These are phyloP conservation scores for Cladosporium sp. DNA, from an alignment of 2,329 filamentous ascomycete species.

Conservation along the genomic window DNA sequence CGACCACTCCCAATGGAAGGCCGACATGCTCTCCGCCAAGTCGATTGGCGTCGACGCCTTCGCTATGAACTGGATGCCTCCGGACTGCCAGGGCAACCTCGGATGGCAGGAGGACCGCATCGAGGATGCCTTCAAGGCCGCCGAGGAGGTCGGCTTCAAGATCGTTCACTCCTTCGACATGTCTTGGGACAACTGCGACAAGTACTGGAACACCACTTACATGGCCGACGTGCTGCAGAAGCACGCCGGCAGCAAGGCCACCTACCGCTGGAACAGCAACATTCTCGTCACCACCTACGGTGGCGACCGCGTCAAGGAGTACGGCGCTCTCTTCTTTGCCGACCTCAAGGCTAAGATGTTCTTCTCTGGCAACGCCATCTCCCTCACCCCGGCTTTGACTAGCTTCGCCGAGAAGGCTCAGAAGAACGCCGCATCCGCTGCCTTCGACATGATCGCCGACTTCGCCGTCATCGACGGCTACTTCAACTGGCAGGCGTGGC, in stretches of 20 bases:
- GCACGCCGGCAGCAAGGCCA: constrained; percentile 28
- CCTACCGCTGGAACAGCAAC: constrained; percentile 33
- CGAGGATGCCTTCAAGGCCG: constrained; percentile 31
- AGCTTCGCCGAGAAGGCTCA: constrained; percentile 29
- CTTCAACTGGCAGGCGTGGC: constrained; percentile 37
- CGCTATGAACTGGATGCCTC: constrained; percentile 34
- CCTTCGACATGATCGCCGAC: constrained; percentile 25
- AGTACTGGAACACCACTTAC: constrained; percentile 33
- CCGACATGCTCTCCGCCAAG: constrained; percentile 29
- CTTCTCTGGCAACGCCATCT: constrained; percentile 25
- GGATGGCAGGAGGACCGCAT: constrained; percentile 31
- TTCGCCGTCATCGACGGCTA: constrained; percentile 33
- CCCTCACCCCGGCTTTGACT: constrained; percentile 30
- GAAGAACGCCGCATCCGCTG: constrained; percentile 18
- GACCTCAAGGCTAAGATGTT: constrained; percentile 29
- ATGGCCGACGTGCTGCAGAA: constrained; percentile 30
- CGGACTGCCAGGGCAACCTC: constrained; percentile 25
- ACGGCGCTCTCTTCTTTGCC: constrained; percentile 33
- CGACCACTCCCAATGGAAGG: constrained; percentile 28
- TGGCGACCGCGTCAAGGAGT: constrained; percentile 27
- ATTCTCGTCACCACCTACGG: constrained; percentile 33
- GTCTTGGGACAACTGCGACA: constrained; percentile 30
- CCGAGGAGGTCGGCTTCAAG: constrained; percentile 30
- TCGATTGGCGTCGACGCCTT: constrained; percentile 33
- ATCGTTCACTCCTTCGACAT: constrained; percentile 36